Evolutionary conservation across 2,329 filamentous ascomycete genomes (phyloP).

Genomic region (Aspergillus luchuensis): DNA sequence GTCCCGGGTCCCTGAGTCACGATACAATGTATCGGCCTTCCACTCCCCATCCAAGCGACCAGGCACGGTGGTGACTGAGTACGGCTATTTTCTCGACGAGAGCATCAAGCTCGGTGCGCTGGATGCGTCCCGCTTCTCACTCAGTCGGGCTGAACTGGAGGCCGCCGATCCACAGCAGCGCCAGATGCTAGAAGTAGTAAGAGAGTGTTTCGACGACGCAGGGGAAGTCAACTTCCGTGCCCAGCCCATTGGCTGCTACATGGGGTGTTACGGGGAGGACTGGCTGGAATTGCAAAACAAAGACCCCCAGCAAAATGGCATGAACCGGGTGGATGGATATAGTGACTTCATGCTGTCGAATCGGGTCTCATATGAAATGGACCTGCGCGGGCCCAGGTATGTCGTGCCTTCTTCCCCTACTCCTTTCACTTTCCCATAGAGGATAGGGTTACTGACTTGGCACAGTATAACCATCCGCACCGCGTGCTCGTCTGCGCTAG

Average conservation of each 20-base stretch:
- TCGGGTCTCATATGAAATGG: conserved; percentile 31
- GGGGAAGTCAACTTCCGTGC: conserved; percentile 30
- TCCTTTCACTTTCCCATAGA: neutral
- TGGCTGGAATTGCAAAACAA: conserved; percentile 16
- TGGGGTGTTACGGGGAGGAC: conserved; percentile 19
- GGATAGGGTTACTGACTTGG: neutral
- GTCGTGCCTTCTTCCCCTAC: neutral
- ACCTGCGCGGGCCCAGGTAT: conserved; percentile 28
- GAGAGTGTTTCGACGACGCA: conserved; percentile 30
- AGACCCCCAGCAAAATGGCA: conserved; percentile 11
- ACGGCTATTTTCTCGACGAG: conserved; percentile 33
- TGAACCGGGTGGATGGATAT: conserved; percentile 21
- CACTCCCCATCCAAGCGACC: conserved; percentile 1
- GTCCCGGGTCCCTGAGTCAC: neutral
- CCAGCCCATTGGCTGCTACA: conserved; percentile 24
- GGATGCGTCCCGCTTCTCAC: conserved; percentile 30
- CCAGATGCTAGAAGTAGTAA: conserved; percentile 28
- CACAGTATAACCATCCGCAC: conserved; percentile 32
- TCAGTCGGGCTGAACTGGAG: conserved; percentile 22
- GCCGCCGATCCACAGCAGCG: conserved; percentile 32
- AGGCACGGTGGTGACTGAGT: neutral
- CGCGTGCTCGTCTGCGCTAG: conserved; percentile 40
- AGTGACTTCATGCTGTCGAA: conserved; percentile 28
- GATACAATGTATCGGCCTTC: conserved; percentile 24
- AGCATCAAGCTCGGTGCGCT: conserved; percentile 19